Percentiles rank a stretch among this genome's conserved stretches.
Evolutionary conservation across 2,329 filamentous ascomycete genomes (phyloP).

Genomic region (Fusarium scirpi): DNA sequence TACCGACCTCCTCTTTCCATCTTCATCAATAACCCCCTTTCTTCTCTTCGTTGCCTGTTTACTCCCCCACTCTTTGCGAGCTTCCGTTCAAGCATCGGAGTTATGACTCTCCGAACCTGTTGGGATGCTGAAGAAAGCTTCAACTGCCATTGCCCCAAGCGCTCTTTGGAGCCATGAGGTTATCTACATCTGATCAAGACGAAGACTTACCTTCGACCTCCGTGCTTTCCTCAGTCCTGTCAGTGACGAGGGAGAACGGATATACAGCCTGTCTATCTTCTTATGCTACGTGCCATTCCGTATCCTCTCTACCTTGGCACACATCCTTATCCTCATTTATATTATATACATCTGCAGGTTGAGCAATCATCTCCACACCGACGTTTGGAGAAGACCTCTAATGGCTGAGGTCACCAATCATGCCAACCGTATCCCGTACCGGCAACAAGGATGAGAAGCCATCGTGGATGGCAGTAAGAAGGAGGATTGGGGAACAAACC

Average conservation of each 20-base stretch:
- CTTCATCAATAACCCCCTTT: not conserved
- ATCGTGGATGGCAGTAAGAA: too few relatives aligned
- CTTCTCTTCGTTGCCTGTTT: not conserved
- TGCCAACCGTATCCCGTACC: too few relatives aligned
- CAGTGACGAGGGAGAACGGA: not conserved
- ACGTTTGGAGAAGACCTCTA: too few relatives aligned
- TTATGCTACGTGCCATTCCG: not conserved
- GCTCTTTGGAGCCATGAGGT: not conserved
- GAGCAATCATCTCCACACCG: not conserved
- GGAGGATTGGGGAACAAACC: too few relatives aligned
- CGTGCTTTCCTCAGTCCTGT: not conserved
- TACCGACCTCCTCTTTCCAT: not conserved
- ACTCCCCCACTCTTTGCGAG: not conserved
- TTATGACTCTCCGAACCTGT: not conserved
- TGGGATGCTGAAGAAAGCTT: not conserved
- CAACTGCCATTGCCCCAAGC: not conserved
- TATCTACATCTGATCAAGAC: not conserved
- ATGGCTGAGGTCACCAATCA: too few relatives aligned
- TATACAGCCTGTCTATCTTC: rapidly evolving
- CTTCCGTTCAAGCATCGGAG: not conserved
- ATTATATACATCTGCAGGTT: not conserved
- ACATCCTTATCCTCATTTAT: not conserved
- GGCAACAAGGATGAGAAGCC: too few relatives aligned
- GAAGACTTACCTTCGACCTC: not conserved
- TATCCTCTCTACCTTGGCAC: not conserved